Evolutionary conservation across 2,329 filamentous ascomycete species (phyloP).

Genomic region (Apiospora phragmitis): DNA sequence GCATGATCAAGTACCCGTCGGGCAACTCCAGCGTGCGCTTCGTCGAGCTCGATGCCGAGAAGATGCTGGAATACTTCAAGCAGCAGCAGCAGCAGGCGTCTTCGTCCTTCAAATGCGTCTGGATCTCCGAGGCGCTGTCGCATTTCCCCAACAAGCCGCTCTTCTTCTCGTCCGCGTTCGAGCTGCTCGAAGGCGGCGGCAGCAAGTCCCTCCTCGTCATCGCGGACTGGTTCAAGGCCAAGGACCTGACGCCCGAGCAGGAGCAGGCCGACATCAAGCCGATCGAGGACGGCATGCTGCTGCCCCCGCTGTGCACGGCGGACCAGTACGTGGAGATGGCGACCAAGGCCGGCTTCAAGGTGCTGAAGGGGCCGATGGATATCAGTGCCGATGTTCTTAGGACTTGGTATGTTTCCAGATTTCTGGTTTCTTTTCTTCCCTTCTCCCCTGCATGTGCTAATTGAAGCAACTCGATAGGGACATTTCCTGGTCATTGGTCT

Average conservation of each 20-base stretch:
- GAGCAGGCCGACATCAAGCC: conserved; percentile 54
- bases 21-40: conserved; percentile 46
- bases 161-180: conserved; percentile 55
- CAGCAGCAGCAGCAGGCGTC: conserved; percentile 26
- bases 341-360: conserved; percentile 45
- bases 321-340: conserved; percentile 54
- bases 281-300: conserved; percentile 63
- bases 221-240: conserved; percentile 63
- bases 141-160: conserved; percentile 60
- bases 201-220: conserved; percentile 48
- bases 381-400: conserved; percentile 59
- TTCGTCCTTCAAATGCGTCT: conserved; percentile 53
- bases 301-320: conserved; percentile 56
- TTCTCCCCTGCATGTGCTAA: conserved; percentile 1
- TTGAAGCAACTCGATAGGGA: conserved; percentile 45
- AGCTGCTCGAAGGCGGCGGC: conserved; percentile 48
- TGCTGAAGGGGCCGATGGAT: conserved; percentile 50
- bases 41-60: conserved; percentile 61
- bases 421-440: background rate
- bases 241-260: conserved; percentile 40
- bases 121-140: conserved; percentile 63
- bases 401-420: conserved; percentile 49
- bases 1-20: conserved; percentile 12
- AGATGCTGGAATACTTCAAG: conserved; percentile 54
- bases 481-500: conserved; percentile 61